A percentile compares a stretch with the other conserved stretches of the same genome.
phyloP scores from a whole-genome alignment of 179 eudicot species.

The Nepenthes alata region DNA sequence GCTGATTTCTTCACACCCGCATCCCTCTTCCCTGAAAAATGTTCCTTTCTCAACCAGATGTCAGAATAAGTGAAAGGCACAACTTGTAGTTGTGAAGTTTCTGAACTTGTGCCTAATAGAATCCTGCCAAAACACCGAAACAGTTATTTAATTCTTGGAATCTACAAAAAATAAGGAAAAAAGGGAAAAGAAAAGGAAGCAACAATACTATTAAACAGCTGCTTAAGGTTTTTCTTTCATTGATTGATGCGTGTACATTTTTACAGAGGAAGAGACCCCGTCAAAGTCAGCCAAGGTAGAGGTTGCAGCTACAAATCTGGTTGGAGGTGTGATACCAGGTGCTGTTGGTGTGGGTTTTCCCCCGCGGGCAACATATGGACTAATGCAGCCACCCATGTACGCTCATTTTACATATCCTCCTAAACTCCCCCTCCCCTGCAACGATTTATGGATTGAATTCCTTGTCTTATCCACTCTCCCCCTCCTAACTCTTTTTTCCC shows the following conservation, averaged over 20 bases:
- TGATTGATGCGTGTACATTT: neutral
- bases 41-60: too few species aligned
- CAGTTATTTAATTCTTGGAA: too few species aligned
- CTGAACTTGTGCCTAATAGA: too few species aligned
- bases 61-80: too few species aligned
- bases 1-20: too few species aligned
- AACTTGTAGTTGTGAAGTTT: too few species aligned
- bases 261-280: constrained; percentile 72
- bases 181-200: too few species aligned
- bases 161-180: too few species aligned
- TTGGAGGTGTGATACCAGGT: constrained; percentile 50
- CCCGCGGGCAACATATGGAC: constrained; percentile 50
- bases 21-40: too few species aligned
- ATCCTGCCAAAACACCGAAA: too few species aligned
- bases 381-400: constrained; percentile 57
- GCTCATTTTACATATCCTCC: constrained; percentile 8
- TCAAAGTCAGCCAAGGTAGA: constrained; percentile 66
- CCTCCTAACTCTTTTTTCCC: neutral
- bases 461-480: neutral
- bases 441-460: neutral
- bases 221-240: too few species aligned
- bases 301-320: constrained; percentile 33
- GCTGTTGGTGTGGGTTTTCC: constrained; percentile 39
- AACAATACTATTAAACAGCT: too few species aligned
- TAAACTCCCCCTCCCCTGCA: neutral